Percentiles rank a stretch among this genome's conserved stretches.
Evolutionary conservation across 176 grass and related monocot genomes (phyloP).

Genomic region (Lolium perenne): DNA sequence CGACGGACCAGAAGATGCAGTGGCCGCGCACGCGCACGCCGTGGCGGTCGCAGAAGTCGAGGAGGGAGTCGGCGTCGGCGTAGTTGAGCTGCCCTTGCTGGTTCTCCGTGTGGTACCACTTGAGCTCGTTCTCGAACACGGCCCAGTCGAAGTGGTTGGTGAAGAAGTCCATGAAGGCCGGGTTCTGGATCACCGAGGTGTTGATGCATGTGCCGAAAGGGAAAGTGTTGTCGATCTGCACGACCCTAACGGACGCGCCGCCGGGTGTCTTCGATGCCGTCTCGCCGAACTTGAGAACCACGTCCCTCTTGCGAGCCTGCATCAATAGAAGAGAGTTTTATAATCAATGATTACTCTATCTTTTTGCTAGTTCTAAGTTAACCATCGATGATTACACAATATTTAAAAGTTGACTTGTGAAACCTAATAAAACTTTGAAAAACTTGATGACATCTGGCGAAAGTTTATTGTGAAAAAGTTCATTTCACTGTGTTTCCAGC

Average conservation of each 20-base stretch:
- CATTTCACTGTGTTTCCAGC: too few relatives aligned
- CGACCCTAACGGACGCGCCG: constrained; percentile 16
- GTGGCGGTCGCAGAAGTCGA: constrained; percentile 47
- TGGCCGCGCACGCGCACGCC: constrained; percentile 40
- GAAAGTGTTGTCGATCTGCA: constrained; percentile 29
- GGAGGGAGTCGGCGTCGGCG: constrained; percentile 25
- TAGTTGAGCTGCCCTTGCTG: constrained; percentile 24
- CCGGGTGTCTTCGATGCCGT: neutral
- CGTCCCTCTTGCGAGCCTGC: constrained; percentile 61
- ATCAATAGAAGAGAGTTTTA: neutral
- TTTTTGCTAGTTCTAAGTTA: too few relatives aligned
- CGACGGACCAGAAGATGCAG: constrained; percentile 59
- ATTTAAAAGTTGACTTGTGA: too few relatives aligned
- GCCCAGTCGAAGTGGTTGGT: constrained; percentile 67
- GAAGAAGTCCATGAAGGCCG: constrained; percentile 31
- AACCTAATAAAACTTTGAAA: too few relatives aligned
- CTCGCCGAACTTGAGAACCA: constrained; percentile 37
- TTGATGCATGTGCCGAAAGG: constrained; percentile 35
- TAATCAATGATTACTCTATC: too few relatives aligned
- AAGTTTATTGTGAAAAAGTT: too few relatives aligned
- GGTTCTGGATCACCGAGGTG: constrained; percentile 11
- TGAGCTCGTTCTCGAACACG: constrained; percentile 83
- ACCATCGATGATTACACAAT: too few relatives aligned
- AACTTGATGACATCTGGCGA: too few relatives aligned
- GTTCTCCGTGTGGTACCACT: constrained; percentile 58